Evolutionary conservation across 192 early-diverging fungal genomes (phyloP).

Genomic region (Gamsiella multidivaricata): DNA sequence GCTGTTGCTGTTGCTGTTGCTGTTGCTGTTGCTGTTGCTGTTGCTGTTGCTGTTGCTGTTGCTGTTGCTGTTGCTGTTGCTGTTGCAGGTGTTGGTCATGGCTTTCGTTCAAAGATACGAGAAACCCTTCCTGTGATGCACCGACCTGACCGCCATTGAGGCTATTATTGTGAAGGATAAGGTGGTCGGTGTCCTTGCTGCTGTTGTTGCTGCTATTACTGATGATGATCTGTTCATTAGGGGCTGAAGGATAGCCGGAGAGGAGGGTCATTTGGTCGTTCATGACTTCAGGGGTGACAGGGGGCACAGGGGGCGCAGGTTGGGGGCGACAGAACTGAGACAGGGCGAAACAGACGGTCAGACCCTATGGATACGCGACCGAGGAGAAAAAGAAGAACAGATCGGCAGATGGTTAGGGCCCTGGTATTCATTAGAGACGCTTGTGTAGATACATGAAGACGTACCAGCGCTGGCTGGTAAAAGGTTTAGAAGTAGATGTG

Average conservation of each 20-base stretch:
- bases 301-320: not conserved
- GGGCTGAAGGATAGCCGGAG: slow-evolving; percentile 37
- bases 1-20: slow-evolving; percentile 23
- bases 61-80: slow-evolving; percentile 17
- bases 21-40: slow-evolving; percentile 27
- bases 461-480: not conserved
- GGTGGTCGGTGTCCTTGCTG: slow-evolving; percentile 9
- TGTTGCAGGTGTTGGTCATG: slow-evolving; percentile 24
- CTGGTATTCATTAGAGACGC: not conserved
- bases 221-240: slow-evolving; percentile 40
- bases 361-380: slow-evolving; percentile 3
- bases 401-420: not conserved
- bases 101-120: slow-evolving; percentile 29
- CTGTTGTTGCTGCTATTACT: slow-evolving; percentile 7
- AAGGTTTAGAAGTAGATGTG: not conserved
- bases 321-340: not conserved
- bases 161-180: slow-evolving; percentile 2
- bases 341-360: not conserved
- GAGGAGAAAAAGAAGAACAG: not conserved
- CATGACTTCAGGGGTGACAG: slow-evolving; percentile 8
- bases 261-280: slow-evolving; percentile 29
- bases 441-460: not conserved
- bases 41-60: slow-evolving; percentile 20
- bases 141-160: slow-evolving; percentile 5
- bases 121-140: slow-evolving; percentile 20